These are phyloP conservation scores for Hordeum pubiflorum DNA, from an alignment of 202 grass and related monocot species.

Conservation along the genomic window DNA sequence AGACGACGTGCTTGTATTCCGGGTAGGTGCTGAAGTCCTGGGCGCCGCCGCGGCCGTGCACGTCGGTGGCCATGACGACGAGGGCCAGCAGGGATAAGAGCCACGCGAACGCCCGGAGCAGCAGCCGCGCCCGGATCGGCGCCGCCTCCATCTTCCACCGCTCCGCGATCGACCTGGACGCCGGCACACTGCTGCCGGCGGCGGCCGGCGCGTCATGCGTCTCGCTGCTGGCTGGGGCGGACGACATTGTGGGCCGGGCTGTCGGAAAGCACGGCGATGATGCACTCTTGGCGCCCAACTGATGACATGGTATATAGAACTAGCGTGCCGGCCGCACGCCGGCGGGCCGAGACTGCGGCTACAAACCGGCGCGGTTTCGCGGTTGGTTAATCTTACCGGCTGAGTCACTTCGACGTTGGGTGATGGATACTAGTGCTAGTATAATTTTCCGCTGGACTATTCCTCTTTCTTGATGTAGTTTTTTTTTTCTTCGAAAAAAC, in stretches of 20 bases:
- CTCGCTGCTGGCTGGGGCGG: neutral
- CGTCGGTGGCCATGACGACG: conserved; percentile 65
- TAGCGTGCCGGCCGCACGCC: neutral
- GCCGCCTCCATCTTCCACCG: conserved; percentile 45
- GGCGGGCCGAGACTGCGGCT: neutral
- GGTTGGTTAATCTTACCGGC: neutral
- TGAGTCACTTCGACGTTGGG: neutral
- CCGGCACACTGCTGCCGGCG: neutral
- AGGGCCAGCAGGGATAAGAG: conserved; percentile 58
- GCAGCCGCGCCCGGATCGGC: conserved; percentile 28
- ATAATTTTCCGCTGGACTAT: too few species aligned
- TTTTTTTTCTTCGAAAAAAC: too few species aligned
- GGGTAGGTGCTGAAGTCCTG: conserved; percentile 55
- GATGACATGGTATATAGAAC: neutral
- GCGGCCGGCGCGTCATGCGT: neutral
- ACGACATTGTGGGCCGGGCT: neutral
- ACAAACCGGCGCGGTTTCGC: neutral
- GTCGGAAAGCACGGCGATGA: neutral
- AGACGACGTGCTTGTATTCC: conserved; percentile 42
- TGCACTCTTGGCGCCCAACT: neutral
- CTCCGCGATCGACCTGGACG: conserved; percentile 34
- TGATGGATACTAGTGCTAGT: neutral
- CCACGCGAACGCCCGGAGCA: conserved; percentile 40
- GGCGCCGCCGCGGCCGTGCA: conserved; percentile 38
- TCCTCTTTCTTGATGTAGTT: too few species aligned